Conservation (phyloP, 306 rosid species). For the Nissolia schottii region DNA sequence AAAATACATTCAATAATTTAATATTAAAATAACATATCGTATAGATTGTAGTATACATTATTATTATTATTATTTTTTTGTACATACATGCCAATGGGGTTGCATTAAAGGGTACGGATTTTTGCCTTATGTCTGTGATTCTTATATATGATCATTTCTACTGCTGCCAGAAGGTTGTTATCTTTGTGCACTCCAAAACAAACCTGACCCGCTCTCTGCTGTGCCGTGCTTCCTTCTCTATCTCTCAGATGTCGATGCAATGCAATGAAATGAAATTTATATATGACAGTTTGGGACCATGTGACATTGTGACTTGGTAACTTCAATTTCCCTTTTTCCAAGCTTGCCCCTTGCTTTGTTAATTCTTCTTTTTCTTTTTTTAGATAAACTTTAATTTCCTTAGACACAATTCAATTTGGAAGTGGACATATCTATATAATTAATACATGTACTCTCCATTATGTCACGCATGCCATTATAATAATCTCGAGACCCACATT, state of each 20-base stretch:
- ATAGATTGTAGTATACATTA: slow-evolving; percentile 9
- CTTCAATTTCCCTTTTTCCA: slow-evolving; percentile 15
- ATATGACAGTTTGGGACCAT: slow-evolving; percentile 32
- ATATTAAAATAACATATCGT: neutral
- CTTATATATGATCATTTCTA: slow-evolving; percentile 44
- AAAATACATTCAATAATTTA: neutral
- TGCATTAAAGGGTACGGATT: slow-evolving; percentile 44
- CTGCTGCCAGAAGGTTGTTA: slow-evolving; percentile 81
- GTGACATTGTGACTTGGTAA: slow-evolving; percentile 16
- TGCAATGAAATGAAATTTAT: neutral
- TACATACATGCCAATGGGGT: neutral
- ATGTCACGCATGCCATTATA: neutral
- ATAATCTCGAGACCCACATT: neutral
- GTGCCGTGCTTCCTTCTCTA: neutral
- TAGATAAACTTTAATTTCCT: neutral
- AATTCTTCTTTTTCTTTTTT: neutral
- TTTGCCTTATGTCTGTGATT: slow-evolving; percentile 44
- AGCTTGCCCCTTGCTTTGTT: slow-evolving; percentile 21
- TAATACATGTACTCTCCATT: neutral
- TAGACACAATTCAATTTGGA: neutral
- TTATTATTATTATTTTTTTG: slow-evolving; percentile 4
- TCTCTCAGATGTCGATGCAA: slow-evolving; percentile 22
- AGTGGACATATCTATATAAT: neutral
- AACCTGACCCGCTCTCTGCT: slow-evolving; percentile 30
- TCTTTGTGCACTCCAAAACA: slow-evolving; percentile 69